Evolutionary conservation across 1,284 basidiomycete genomes (phyloP), one percentile per base, ranked within the genome.

Genomic region (Hemileia vastatrix): DNA sequence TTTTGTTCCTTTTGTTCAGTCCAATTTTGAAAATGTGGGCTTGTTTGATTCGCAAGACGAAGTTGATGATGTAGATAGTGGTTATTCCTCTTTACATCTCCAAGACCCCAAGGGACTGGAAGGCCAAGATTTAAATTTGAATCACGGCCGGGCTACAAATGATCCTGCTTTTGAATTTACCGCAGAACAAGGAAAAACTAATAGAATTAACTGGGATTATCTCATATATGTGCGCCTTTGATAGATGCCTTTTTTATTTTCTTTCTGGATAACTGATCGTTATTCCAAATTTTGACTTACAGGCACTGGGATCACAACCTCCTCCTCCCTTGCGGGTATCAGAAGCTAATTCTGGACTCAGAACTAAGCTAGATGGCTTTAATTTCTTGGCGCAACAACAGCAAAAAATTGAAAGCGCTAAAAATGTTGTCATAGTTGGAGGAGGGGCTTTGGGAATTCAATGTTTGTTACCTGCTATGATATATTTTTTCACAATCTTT

Each of bases 391-490:
- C 54, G 18, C 18, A 23, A 1, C 59, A 61, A 54, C n/a, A 55
- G 19, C 5, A 9, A 3, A 4, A 18, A 2, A 61, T 61, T 13
- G 32, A 23, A 2, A 18, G 36, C 13, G 51, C 59, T 0, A 19
- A 61, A 21, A 45, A 40, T 32, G 50, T 61, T n/a, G 44, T 61
- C 11, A 61, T 61, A n/a, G 52, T 61, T 3, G 59, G 59, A 21
- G 59, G 59, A 13, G 59, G 59, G 1, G 52, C 59, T 1, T 50
- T 61, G 49, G 59, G 59, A 32, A 61, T 61, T 24, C 51, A 54
- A 54, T 61, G 52, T 61, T 19, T 23, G 51, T 27, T 9, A 18
- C 27, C 18, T 48, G 1, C 27, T 32, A 9, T 24, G n/a, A n/a
- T n/a, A n/a, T n/a, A n/a, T n/a, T n/a, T n/a, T n/a, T n/a, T n/a